Percentiles rank a stretch among this genome's conserved stretches.
These are phyloP conservation scores for Ceratocystis albifundus DNA, from an alignment of 2,329 filamentous ascomycete species.

Conservation along the genomic window DNA sequence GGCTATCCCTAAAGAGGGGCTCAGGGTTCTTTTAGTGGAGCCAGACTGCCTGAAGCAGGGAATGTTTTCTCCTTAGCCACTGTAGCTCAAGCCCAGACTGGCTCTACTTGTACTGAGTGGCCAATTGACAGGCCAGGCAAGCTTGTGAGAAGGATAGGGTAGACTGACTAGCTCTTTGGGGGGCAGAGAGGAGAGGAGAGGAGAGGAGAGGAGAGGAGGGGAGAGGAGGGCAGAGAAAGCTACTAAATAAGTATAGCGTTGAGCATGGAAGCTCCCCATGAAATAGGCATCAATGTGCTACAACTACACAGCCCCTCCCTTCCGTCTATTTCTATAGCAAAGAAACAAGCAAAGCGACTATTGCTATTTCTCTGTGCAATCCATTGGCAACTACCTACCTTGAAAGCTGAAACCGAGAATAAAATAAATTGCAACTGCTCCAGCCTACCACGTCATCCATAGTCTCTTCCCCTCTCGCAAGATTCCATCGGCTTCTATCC, in stretches of 20 bases:
- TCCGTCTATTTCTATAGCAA: not conserved
- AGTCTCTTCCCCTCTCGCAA: not conserved
- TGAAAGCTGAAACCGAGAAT: too few species aligned
- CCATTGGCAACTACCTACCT: not conserved
- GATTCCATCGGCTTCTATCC: constrained; percentile 6
- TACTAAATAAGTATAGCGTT: not conserved
- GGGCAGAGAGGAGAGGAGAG: not conserved
- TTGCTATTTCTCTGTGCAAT: not conserved
- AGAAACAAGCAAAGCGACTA: not conserved
- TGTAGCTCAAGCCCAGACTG: not conserved
- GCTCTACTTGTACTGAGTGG: not conserved
- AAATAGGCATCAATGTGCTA: constrained; percentile 1
- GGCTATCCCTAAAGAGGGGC: not conserved
- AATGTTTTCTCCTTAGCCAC: constrained; percentile 1
- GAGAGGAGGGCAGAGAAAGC: not conserved
- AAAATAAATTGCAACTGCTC: not conserved
- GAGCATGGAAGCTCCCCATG: not conserved
- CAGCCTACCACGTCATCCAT: not conserved
- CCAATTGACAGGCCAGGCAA: not conserved
- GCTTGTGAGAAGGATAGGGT: not conserved
- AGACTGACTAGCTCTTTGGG: not conserved
- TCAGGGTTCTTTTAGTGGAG: not conserved
- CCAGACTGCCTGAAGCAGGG: not conserved
- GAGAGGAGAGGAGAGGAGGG: not conserved
- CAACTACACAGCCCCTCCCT: not conserved